Base-by-base conservation (phyloP, 2,329 filamentous ascomycete genomes). In the Cercospora nicotianae region DNA sequence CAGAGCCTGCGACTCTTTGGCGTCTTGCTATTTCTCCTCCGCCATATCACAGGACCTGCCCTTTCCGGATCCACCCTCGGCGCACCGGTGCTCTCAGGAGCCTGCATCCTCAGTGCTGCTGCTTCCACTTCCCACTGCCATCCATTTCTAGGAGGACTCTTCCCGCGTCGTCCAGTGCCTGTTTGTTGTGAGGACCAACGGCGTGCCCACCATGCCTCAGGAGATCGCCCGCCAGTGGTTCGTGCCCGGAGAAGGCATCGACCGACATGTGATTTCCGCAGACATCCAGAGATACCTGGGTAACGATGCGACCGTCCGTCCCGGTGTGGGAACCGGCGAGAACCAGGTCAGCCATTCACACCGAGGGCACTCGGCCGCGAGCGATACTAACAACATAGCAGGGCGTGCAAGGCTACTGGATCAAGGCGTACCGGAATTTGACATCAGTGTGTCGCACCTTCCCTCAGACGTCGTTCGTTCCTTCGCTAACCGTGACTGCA, bases 281-380 rank as follows among this genome's bases (percentile, higher is more conserved):
- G 83, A 85, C 76, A 84, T 85, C 72, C 82, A 84, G 76, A 80
- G 82, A 73, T 84, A 84, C 72, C 75, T 85, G 66, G 83, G 83
- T 63, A 81, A 81, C 69, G 83, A 85, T 78, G 83, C 83, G 60
- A 82, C 83, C 66, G 82, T 84, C 55, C 79, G 80, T 72, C 83
- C 83, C 48, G 83, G 83, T 60, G 72, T 76, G 59, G 81, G 81
- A 72, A 81, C 76, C 68, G 81, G 79, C 65, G 80, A 82, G 66
- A 78, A 82, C 73, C 78, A 82, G 77, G 81, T 83, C 73, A 77
- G 79, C 72, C 64, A 18, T 18, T 6, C 55, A 53, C 20, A 36
- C 73, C 70, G 69, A 62, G 73, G 70, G 69, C 63, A 42, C 45
- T 68, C 45, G 57, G 30, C 57, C 28, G 31, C 42, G 30, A 60